Conservation (phyloP, 768 basidiomycete species). For the Favolaschia claudopus region DNA sequence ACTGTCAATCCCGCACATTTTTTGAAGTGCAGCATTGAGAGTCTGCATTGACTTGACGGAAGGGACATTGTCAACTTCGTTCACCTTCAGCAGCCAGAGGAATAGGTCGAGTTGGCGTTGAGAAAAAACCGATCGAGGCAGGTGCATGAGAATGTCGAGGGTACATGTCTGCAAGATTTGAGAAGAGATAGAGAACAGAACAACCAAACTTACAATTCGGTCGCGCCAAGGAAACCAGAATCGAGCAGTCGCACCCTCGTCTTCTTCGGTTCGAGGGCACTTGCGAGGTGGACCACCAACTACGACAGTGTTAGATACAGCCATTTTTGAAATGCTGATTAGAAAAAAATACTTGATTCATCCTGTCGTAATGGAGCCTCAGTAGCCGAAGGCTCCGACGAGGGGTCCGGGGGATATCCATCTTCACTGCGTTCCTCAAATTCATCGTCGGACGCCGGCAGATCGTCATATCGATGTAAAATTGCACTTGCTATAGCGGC, state of each 20-base stretch:
- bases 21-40: constrained; percentile 28
- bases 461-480: not conserved
- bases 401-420: not conserved
- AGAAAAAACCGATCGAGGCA: constrained; percentile 41
- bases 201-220: not conserved
- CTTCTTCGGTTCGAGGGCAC: not conserved
- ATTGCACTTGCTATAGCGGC: not conserved
- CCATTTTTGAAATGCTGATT: too few relatives aligned
- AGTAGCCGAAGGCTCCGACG: not conserved
- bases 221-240: not conserved
- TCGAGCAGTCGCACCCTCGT: not conserved
- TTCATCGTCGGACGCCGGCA: not conserved
- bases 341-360: not conserved
- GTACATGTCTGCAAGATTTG: constrained; percentile 35
- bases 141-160: constrained; percentile 39
- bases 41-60: constrained; percentile 26
- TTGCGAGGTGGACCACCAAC: not conserved
- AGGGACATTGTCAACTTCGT: constrained; percentile 31
- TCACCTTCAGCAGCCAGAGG: constrained; percentile 33
- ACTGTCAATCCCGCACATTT: constrained; percentile 37
- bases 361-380: not conserved
- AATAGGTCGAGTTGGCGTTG: constrained; percentile 37
- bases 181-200: not conserved
- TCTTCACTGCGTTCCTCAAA: not conserved
- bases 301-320: too few relatives aligned